phyloP scores from a whole-genome alignment of 345 rosid species.

The Draba incana region DNA sequence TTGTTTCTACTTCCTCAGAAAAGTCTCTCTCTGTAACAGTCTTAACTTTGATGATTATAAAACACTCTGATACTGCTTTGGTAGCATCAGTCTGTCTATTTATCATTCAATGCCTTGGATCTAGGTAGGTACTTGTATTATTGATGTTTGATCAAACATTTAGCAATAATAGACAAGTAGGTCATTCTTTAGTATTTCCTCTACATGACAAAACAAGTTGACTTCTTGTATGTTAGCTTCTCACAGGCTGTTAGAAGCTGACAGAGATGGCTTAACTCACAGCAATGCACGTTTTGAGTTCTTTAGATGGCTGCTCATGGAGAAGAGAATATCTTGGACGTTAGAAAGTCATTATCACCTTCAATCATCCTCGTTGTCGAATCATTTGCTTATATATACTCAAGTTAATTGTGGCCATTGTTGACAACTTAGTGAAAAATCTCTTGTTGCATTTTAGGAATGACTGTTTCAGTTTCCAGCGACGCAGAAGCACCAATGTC shows the following conservation, averaged over 20 bases:
- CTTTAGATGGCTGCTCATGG: neutral
- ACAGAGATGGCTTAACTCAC: conserved; percentile 23
- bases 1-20: neutral
- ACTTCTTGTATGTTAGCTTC: conserved; percentile 17
- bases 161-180: neutral
- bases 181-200: conserved; percentile 14
- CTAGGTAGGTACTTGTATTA: too few species aligned
- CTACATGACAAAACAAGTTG: conserved; percentile 13
- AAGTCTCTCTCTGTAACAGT: neutral
- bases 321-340: neutral
- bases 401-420: too few species aligned
- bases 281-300: neutral
- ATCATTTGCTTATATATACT: too few species aligned
- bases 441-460: too few species aligned
- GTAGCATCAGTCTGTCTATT: neutral
- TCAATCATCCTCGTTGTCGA: too few species aligned
- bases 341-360: neutral
- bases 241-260: conserved; percentile 20
- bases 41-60: neutral
- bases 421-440: too few species aligned
- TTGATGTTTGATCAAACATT: neutral
- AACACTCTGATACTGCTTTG: neutral
- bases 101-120: neutral
- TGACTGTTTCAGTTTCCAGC: too few species aligned
- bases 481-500: too few species aligned